Evolutionary conservation across 495 filamentous ascomycete genomes (phyloP).

Genomic region (Neurospora terricola): DNA sequence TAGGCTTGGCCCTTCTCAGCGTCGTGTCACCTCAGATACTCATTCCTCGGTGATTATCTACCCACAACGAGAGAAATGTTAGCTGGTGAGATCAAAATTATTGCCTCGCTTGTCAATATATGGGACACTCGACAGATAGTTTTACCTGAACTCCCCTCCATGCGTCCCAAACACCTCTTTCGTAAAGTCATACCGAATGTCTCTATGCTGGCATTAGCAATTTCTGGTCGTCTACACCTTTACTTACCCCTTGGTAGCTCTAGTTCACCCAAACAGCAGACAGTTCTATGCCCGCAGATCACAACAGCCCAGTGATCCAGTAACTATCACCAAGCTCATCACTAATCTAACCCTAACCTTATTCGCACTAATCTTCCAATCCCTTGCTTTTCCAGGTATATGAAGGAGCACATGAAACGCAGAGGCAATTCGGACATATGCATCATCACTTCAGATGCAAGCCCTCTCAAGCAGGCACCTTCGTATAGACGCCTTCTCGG

Average conservation of each 20-base stretch:
- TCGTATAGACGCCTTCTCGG: neutral
- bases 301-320: neutral
- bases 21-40: neutral
- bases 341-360: neutral
- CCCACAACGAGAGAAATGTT: neutral
- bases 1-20: neutral
- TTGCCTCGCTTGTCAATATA: neutral
- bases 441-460: neutral
- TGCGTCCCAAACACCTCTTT: neutral
- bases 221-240: neutral
- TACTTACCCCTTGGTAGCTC: neutral
- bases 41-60: neutral
- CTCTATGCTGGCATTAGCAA: neutral
- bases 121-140: neutral
- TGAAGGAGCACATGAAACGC: neutral
- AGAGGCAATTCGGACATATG: neutral
- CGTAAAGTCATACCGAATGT: neutral
- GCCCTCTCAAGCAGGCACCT: neutral
- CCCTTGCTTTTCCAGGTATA: neutral
- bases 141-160: neutral
- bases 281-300: neutral
- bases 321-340: neutral
- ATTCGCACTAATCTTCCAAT: neutral
- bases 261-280: neutral
- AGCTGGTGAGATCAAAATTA: neutral